phyloP scores from a whole-genome alignment of 1,284 basidiomycete genomes.

The Dichomitus squalens region DNA sequence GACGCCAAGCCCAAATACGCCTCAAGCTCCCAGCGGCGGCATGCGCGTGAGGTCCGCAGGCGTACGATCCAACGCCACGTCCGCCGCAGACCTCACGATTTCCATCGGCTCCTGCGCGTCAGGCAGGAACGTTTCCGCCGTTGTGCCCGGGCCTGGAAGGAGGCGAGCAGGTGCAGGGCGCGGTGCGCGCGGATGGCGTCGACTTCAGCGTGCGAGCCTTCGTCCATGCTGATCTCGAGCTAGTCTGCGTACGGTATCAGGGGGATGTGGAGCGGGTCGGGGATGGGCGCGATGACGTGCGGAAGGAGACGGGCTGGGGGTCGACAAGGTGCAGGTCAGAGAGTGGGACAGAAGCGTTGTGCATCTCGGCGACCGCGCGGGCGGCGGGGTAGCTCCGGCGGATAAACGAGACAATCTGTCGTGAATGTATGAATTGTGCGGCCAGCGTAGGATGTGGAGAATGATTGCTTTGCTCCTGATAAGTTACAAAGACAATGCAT shows the following conservation, averaged over 20 bases:
- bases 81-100: conserved; percentile 8
- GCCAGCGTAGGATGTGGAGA: too few species aligned
- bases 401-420: conserved; percentile 28
- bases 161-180: conserved; percentile 24
- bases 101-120: background rate
- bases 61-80: conserved; percentile 4
- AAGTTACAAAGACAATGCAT: conserved; percentile 27
- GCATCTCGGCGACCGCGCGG: conserved; percentile 25
- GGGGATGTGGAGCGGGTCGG: conserved; percentile 21
- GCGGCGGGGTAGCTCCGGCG: conserved; percentile 26
- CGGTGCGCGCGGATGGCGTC: conserved; percentile 22
- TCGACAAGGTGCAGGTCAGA: conserved; percentile 31
- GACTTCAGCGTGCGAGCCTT: conserved; percentile 4
- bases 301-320: conserved; percentile 26
- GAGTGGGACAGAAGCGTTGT: conserved; percentile 13
- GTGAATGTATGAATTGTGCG: too few species aligned
- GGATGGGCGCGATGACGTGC: conserved; percentile 20
- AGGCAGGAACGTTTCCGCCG: background rate
- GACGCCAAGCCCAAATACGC: conserved; percentile 6
- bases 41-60: conserved; percentile 3
- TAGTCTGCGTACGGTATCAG: conserved; percentile 27
- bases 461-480: too few species aligned
- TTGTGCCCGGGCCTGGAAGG: conserved; percentile 21
- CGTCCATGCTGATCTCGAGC: conserved; percentile 18
- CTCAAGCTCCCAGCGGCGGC: background rate